Evolutionary conservation across 352 stramenopile genomes (phyloP).

Genomic region (Phytopythium boreale): DNA sequence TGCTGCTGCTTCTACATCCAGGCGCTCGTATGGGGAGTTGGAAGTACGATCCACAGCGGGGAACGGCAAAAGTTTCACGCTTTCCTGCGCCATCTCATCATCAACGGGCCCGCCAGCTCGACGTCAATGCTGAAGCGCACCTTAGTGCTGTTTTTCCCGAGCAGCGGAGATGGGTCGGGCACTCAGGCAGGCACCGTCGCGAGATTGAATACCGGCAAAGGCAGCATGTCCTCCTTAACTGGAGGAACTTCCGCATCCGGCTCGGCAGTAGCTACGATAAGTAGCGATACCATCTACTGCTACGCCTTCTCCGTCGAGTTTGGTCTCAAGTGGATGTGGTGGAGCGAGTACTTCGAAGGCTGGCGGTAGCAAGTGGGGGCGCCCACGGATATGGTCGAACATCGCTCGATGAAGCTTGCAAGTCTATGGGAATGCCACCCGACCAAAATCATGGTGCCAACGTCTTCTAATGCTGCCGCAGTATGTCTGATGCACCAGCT

Average conservation of each 20-base stretch:
- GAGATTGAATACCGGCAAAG: not conserved
- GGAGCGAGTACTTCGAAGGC: constrained; percentile 58
- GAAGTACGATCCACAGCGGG: constrained; percentile 32
- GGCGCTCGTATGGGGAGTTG: constrained; percentile 69
- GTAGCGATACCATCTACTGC: constrained; percentile 54
- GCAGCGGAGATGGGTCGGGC: constrained; percentile 20
- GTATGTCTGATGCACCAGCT: constrained; percentile 50
- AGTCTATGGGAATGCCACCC: not conserved
- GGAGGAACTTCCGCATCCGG: not conserved
- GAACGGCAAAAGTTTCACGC: constrained; percentile 64
- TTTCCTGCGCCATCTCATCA: constrained; percentile 59
- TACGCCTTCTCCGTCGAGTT: constrained; percentile 69
- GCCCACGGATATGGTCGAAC: not conserved
- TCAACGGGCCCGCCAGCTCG: constrained; percentile 36
- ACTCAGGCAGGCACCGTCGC: not conserved
- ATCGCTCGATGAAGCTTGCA: too few relatives aligned
- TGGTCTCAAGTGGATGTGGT: constrained; percentile 70
- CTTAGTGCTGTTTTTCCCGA: constrained; percentile 52
- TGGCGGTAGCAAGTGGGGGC: constrained; percentile 26
- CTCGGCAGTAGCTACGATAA: not conserved
- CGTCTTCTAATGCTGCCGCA: constrained; percentile 22
- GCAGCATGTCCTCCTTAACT: not conserved
- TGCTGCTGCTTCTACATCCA: constrained; percentile 71
- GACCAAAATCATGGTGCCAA: constrained; percentile 28
- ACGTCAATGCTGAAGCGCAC: constrained; percentile 57